Evolutionary conservation across 306 rosid species (phyloP).

Genomic region (Erythrophleum fordii): DNA sequence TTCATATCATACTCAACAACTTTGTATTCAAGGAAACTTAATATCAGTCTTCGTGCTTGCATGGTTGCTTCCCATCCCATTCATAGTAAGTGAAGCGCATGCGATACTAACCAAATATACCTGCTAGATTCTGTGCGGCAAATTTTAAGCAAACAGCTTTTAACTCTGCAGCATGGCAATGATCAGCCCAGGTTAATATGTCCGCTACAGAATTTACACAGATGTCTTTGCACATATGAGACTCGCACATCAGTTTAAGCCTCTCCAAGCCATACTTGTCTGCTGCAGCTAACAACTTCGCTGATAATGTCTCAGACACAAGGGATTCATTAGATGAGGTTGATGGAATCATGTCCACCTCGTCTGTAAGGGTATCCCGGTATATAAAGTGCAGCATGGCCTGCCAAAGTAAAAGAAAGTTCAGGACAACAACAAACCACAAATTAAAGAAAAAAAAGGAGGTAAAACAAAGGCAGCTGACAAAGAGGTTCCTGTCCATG

Average conservation of each 20-base stretch:
- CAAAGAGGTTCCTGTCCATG: not conserved
- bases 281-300: slow-evolving; percentile 66
- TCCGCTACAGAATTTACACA: slow-evolving; percentile 65
- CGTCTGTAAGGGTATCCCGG: slow-evolving; percentile 59
- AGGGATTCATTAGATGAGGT: slow-evolving; percentile 49
- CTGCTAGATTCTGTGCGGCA: slow-evolving; percentile 71
- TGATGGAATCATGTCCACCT: slow-evolving; percentile 50
- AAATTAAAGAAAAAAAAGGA: not conserved
- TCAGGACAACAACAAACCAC: not conserved
- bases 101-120: slow-evolving; percentile 37
- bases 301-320: slow-evolving; percentile 55
- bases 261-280: slow-evolving; percentile 63
- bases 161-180: slow-evolving; percentile 56
- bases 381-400: slow-evolving; percentile 71
- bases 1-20: not conserved
- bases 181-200: slow-evolving; percentile 65
- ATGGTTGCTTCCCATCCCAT: not conserved
- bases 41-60: not conserved
- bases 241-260: slow-evolving; percentile 69
- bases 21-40: not conserved
- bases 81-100: not conserved
- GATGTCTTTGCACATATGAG: slow-evolving; percentile 70
- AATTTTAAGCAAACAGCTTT: slow-evolving; percentile 71
- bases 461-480: slow-evolving; percentile 1
- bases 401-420: slow-evolving; percentile 33